These are phyloP conservation scores for Leccinum pallidistipes DNA, from an alignment of 1,284 basidiomycete genomes.

Conservation along the genomic window DNA sequence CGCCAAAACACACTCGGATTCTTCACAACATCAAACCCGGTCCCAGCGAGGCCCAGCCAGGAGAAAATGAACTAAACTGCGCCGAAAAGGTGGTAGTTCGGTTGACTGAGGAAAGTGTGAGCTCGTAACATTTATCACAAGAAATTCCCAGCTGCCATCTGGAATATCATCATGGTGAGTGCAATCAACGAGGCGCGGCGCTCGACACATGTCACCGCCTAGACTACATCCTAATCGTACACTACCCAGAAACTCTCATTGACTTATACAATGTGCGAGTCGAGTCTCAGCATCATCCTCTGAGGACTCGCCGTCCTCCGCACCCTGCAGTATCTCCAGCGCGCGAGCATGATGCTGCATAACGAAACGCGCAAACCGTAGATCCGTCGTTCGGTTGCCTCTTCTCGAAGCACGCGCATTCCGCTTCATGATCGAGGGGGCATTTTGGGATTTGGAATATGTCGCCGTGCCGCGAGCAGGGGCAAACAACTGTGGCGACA, in stretches of 20 bases:
- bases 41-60: slow-evolving; percentile 19
- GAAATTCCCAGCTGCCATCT: slow-evolving; percentile 30
- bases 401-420: slow-evolving; percentile 43
- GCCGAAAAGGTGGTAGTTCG: slow-evolving; percentile 19
- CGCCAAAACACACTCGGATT: slow-evolving; percentile 31
- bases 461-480: slow-evolving; percentile 48
- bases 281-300: slow-evolving; percentile 21
- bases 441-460: slow-evolving; percentile 55
- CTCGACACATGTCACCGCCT: slow-evolving; percentile 6
- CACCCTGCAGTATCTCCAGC: slow-evolving; percentile 20
- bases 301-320: slow-evolving; percentile 13
- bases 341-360: slow-evolving; percentile 39
- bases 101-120: slow-evolving; percentile 20
- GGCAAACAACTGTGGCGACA: slow-evolving; percentile 60
- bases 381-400: slow-evolving; percentile 18
- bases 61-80: slow-evolving; percentile 29
- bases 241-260: slow-evolving; percentile 18
- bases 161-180: slow-evolving; percentile 5
- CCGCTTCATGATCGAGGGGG: slow-evolving; percentile 52
- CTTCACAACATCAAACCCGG: slow-evolving; percentile 36
- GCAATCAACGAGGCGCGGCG: slow-evolving; percentile 11
- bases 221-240: slow-evolving; percentile 4
- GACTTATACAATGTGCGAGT: slow-evolving; percentile 33
- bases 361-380: slow-evolving; percentile 38
- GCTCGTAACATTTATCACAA: slow-evolving; percentile 29